phyloP scores from a whole-genome alignment of 805 yeast genomes.

The Schizosaccharomyces japonicus region DNA sequence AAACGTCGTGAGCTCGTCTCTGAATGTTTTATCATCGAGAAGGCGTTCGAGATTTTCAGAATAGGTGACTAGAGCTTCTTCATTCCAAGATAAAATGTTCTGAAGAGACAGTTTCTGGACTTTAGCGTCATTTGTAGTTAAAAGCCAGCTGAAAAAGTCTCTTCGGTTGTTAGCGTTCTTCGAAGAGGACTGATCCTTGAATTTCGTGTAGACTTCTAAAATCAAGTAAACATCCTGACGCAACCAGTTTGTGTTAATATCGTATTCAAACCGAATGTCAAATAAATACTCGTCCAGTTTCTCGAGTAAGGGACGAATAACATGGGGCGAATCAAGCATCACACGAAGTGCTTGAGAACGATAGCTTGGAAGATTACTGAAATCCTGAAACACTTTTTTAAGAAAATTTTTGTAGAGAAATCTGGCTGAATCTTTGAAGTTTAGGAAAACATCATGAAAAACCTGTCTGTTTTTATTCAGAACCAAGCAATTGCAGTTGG shows the following conservation, averaged over 20 bases:
- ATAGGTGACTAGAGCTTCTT: conserved; percentile 36
- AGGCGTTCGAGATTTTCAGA: conserved; percentile 48
- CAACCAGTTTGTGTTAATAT: conserved; percentile 3
- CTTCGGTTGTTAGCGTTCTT: conserved; percentile 30
- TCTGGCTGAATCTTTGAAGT: not conserved
- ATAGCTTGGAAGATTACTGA: not conserved
- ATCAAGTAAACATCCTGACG: conserved; percentile 18
- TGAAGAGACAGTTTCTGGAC: conserved; percentile 53
- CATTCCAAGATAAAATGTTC: conserved; percentile 41
- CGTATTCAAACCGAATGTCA: not conserved
- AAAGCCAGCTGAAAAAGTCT: conserved; percentile 26
- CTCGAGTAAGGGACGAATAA: not conserved
- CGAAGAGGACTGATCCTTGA: conserved; percentile 37
- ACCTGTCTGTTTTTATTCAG: no score
- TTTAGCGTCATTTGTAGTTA: conserved; percentile 36
- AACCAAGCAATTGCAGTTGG: no score
- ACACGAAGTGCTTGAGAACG: not conserved
- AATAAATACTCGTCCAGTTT: not conserved
- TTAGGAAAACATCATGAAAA: not conserved
- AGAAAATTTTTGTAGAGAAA: not conserved
- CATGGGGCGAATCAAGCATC: not conserved
- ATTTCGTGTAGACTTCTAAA: conserved; percentile 36
- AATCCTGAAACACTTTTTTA: not conserved
- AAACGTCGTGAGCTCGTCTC: conserved; percentile 58
- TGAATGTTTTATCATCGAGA: conserved; percentile 58